Evolutionary conservation across 805 yeast species (phyloP).

Genomic region (Teunomyces barrocoloradensis): DNA sequence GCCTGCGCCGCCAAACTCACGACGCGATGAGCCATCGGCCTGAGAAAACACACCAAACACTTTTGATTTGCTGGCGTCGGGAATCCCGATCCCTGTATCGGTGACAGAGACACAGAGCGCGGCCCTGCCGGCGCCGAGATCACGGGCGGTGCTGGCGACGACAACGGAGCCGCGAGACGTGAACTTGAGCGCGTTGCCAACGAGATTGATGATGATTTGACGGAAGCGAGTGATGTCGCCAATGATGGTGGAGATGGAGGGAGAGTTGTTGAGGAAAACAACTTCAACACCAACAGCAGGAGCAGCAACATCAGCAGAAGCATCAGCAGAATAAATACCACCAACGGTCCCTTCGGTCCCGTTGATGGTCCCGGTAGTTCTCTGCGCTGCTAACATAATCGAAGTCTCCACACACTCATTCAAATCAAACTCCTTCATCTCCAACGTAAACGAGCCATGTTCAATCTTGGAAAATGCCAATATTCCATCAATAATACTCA

Average conservation of each 20-base stretch:
- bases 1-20: constrained; percentile 54
- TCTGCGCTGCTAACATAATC: constrained; percentile 35
- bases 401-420: constrained; percentile 48
- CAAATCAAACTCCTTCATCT: constrained; percentile 42
- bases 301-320: too few species aligned
- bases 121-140: constrained; percentile 27
- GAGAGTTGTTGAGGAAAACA: constrained; percentile 42
- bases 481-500: constrained; percentile 53
- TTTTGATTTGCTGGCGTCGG: constrained; percentile 40
- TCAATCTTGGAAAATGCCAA: constrained; percentile 54
- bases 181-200: constrained; percentile 55
- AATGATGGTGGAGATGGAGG: constrained; percentile 32
- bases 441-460: constrained; percentile 50
- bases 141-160: constrained; percentile 32
- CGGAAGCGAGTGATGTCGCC: constrained; percentile 53
- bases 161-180: constrained; percentile 43
- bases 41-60: constrained; percentile 54
- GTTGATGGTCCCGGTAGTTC: constrained; percentile 32
- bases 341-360: too few species aligned
- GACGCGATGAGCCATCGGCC: constrained; percentile 52
- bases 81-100: constrained; percentile 57
- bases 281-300: constrained; percentile 23
- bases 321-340: too few species aligned
- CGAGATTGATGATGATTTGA: constrained; percentile 49
- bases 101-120: constrained; percentile 40